These are phyloP conservation scores for Penicillium robsamsonii DNA, from an alignment of 495 filamentous ascomycete genomes.

Conservation along the genomic window DNA sequence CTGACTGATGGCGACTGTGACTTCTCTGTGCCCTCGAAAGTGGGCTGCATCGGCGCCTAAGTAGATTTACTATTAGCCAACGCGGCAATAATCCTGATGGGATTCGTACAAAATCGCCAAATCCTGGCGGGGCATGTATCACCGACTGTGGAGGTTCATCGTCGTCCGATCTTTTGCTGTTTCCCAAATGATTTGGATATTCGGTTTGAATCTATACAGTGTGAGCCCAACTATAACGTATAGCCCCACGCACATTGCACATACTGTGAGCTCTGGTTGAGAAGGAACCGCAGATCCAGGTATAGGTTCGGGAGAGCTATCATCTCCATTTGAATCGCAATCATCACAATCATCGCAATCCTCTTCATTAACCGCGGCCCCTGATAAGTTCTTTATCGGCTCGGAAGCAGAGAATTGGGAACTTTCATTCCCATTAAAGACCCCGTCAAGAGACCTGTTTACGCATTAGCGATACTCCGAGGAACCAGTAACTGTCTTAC, in stretches of 20 bases:
- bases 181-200: conserved; percentile 50
- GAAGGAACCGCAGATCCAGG: conserved; percentile 4
- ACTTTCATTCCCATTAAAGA: background rate
- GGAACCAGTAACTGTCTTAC: conserved; percentile 11
- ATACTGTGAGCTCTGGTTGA: conserved; percentile 38
- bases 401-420: conserved; percentile 1
- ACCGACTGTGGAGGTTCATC: conserved; percentile 75
- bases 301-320: conserved; percentile 7
- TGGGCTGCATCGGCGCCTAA: conserved; percentile 8
- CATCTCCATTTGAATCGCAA: background rate
- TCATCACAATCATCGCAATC: conserved; percentile 1
- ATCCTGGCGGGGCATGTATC: conserved; percentile 81
- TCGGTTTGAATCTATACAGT: conserved; percentile 57
- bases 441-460: conserved; percentile 9
- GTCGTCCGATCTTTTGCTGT: conserved; percentile 58
- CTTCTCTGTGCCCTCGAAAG: conserved; percentile 1
- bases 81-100: background rate
- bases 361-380: background rate
- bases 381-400: background rate
- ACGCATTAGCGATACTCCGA: background rate
- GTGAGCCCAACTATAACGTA: background rate
- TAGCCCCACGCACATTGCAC: conserved; percentile 2
- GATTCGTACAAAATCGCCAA: conserved; percentile 68
- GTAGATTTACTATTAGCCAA: conserved; percentile 1
- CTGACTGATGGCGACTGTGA: conserved; percentile 5